These are phyloP conservation scores for Astrephomene gubernaculifera DNA, from an alignment of 139 green algal species.

Conservation along the genomic window DNA sequence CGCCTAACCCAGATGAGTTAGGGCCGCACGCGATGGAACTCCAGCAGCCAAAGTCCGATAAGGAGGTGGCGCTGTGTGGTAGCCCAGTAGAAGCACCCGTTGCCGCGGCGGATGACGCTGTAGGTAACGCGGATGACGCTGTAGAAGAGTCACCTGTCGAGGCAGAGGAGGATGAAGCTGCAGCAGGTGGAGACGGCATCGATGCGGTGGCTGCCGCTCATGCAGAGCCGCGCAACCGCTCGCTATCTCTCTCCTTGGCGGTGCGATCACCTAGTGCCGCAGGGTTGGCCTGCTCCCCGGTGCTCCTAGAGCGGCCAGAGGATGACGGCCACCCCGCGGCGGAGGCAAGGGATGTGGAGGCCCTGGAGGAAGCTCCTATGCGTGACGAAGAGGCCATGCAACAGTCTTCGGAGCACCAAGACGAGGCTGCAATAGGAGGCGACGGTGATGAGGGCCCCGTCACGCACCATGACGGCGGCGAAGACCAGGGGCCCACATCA, in stretches of 20 bases:
- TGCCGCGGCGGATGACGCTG: not conserved
- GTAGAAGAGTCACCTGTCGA: not conserved
- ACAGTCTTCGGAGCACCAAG: too few relatives aligned
- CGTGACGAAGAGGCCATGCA: too few relatives aligned
- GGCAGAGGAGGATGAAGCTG: not conserved
- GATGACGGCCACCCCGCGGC: too few relatives aligned
- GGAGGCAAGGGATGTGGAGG: too few relatives aligned
- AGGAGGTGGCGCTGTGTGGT: not conserved
- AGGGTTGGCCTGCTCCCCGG: too few relatives aligned
- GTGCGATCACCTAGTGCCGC: not conserved
- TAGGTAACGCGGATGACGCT: not conserved
- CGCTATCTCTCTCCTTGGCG: not conserved
- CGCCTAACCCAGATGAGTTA: not conserved
- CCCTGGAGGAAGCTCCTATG: too few relatives aligned
- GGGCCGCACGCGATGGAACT: not conserved
- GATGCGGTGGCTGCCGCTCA: not conserved
- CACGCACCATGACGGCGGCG: too few relatives aligned
- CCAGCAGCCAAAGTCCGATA: not conserved
- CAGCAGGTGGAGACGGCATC: not conserved
- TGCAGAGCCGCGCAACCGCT: constrained; percentile 1
- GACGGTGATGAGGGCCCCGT: too few relatives aligned
- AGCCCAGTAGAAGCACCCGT: not conserved
- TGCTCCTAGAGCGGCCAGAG: too few relatives aligned
- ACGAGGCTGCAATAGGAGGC: too few relatives aligned
- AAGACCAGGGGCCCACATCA: too few relatives aligned